Base-by-base conservation (phyloP, 495 filamentous ascomycete species). In the Pyronema omphalodes region DNA sequence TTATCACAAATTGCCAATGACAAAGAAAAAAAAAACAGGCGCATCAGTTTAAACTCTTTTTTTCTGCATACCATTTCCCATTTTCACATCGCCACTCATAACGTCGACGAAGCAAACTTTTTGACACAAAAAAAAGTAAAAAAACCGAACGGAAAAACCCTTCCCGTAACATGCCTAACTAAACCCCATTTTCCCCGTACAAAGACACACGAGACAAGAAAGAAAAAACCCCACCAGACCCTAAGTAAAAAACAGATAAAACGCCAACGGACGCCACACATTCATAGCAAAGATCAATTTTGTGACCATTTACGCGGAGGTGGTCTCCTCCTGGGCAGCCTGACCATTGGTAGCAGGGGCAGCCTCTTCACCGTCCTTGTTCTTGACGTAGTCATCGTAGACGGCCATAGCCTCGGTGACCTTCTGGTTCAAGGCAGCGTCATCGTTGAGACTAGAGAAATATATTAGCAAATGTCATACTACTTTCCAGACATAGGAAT, bases 381-480 rank as follows among this genome's bases (percentile, higher is more conserved):
- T 81, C 78, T 95, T 95, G 69, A 95, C 80, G 66, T 99, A 99
- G 67, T 96, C 93, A 62, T 99, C 86, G 68, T 95, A 99, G 57
- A 99, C 91, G 57, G 75, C 84, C 65, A 99, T 79, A 54, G 91
- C 91, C 72, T 99, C 91, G 57, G 89, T 83, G 51, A 99, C 91
- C 81, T 99, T 99, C 65, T 81, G 78, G 61, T 82, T 81, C 51
- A 99, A 81, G 69, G 87, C 86, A 52, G 74, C 74, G 7, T 94
- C 86, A 67, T 99, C 88, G 65, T 88, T 82, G 61, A 91, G 81
- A 51, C 91, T 98, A 55, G 37, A 46, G 53, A 44, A 55, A 37
- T 8, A 5, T 67, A 67, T 61, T 64, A 44, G 41, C 62, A 60
- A 60, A 43, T 33, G 39, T 17, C 37, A 14, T 47, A 29, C 19